Evolutionary conservation across 192 early-diverging fungal species (phyloP).

Genomic region (Rhizoclosmatium globosum): DNA sequence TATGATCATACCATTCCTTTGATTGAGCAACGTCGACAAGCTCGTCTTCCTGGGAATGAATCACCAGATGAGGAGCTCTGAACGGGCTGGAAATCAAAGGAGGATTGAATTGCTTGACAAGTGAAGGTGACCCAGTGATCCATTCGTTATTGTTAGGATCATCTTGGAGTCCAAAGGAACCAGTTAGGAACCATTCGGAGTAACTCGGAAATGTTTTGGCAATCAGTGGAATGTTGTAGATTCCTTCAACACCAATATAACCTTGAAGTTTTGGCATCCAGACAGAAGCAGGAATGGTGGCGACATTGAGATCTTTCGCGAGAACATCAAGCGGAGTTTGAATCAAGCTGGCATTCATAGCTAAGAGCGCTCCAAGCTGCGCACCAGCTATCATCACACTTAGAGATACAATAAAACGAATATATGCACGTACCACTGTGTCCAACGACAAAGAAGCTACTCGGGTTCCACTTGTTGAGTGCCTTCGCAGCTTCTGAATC

Average conservation of each 20-base stretch:
- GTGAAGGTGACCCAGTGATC: slow-evolving; percentile 56
- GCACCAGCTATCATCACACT: slow-evolving; percentile 88
- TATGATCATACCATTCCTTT: slow-evolving; percentile 46
- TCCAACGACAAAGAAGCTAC: slow-evolving; percentile 10
- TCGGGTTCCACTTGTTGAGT: slow-evolving; percentile 9
- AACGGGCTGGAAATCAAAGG: slow-evolving; percentile 42
- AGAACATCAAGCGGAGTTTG: neutral
- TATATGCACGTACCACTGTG: slow-evolving; percentile 40
- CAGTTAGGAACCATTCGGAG: slow-evolving; percentile 70
- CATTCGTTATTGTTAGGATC: slow-evolving; percentile 44
- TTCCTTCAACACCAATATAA: slow-evolving; percentile 83
- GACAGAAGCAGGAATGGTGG: no score
- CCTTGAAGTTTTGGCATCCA: slow-evolving; percentile 49
- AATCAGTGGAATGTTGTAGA: slow-evolving; percentile 81
- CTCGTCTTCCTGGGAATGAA: slow-evolving; percentile 75
- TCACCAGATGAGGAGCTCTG: slow-evolving; percentile 68
- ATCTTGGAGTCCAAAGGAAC: slow-evolving; percentile 69
- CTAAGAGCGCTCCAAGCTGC: slow-evolving; percentile 70
- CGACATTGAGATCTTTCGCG: slow-evolving; percentile 47
- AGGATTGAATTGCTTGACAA: slow-evolving; percentile 37
- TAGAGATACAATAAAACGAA: slow-evolving; percentile 63
- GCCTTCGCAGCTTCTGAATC: neutral
- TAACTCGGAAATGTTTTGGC: slow-evolving; percentile 72
- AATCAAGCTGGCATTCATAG: slow-evolving; percentile 55
- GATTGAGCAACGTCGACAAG: slow-evolving; percentile 72